Percentiles rank a stretch among this genome's conserved stretches.
Evolutionary conservation across 73 alveolate genomes (phyloP).

Genomic region (Durusdinium trenchii): DNA sequence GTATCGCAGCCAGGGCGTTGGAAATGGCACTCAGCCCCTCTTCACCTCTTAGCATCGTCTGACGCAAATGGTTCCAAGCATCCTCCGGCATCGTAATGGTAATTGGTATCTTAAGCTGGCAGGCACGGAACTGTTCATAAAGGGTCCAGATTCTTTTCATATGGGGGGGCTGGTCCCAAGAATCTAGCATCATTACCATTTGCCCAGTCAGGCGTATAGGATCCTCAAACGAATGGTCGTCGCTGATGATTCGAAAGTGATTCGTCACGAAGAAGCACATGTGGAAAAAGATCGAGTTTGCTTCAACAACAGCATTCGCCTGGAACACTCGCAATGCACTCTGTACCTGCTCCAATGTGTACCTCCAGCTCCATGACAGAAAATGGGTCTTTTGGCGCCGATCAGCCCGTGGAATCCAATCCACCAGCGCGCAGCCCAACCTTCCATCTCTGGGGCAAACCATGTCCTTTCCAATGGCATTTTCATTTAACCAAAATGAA

Average conservation of each 20-base stretch:
- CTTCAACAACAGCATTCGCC: background rate
- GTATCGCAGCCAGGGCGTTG: background rate
- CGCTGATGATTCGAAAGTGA: background rate
- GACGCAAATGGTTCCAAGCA: background rate
- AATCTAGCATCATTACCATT: background rate
- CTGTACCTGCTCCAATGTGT: constrained; percentile 14
- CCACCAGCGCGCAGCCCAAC: constrained; percentile 66
- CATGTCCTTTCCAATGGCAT: constrained; percentile 10
- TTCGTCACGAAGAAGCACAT: constrained; percentile 27
- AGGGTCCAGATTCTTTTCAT: background rate
- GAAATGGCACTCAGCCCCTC: background rate
- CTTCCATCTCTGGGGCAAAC: constrained; percentile 48
- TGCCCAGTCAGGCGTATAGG: background rate
- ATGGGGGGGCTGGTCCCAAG: background rate
- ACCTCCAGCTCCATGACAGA: constrained; percentile 65
- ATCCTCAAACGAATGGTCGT: background rate
- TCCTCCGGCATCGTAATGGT: background rate
- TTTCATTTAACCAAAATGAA: constrained; percentile 9
- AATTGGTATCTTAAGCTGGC: background rate
- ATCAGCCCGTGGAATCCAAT: constrained; percentile 26
- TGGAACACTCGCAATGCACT: constrained; percentile 19
- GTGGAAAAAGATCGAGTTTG: background rate
- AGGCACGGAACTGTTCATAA: background rate
- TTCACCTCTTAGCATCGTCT: background rate
- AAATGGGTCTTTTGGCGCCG: constrained; percentile 42